Percentiles rank a stretch among this genome's conserved stretches.
Evolutionary conservation across 139 green algal species (phyloP).

Genomic region (Nannochloris sp.): DNA sequence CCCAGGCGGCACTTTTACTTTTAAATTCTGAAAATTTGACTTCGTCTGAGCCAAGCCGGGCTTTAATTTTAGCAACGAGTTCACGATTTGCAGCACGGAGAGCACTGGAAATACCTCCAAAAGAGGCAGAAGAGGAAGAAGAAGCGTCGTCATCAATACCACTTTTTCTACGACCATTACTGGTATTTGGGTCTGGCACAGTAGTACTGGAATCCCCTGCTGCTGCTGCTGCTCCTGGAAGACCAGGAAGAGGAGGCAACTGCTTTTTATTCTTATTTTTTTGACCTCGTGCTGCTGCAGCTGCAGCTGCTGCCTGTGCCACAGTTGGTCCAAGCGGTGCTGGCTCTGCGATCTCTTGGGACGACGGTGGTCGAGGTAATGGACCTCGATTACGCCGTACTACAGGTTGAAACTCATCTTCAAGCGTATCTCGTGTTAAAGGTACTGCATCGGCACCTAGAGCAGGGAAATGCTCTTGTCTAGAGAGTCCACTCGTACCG

Average conservation of each 20-base stretch:
- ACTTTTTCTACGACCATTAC: too few species aligned
- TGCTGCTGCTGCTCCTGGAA: too few species aligned
- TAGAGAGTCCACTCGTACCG: not conserved
- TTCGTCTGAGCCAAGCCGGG: slow-evolving; percentile 27
- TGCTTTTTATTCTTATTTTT: too few species aligned
- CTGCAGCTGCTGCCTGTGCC: not conserved
- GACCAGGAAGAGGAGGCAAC: too few species aligned
- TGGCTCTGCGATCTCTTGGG: too few species aligned
- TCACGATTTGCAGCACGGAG: slow-evolving; percentile 54
- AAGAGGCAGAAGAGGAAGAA: not conserved
- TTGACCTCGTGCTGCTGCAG: slow-evolving; percentile 1
- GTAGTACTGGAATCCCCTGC: too few species aligned
- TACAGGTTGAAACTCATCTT: slow-evolving; percentile 57
- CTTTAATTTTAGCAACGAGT: slow-evolving; percentile 56
- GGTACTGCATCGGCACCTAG: not conserved
- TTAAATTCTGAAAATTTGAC: slow-evolving; percentile 44
- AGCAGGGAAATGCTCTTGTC: slow-evolving; percentile 61
- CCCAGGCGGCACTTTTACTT: slow-evolving; percentile 29
- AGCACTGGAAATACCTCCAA: slow-evolving; percentile 40
- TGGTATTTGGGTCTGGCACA: too few species aligned
- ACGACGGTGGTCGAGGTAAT: not conserved
- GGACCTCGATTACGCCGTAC: not conserved
- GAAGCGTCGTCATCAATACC: not conserved
- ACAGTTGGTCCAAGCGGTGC: not conserved
- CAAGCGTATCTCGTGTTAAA: slow-evolving; percentile 1